A percentile compares a stretch with the other conserved stretches of the same genome.
Conservation (phyloP, 1,139 yeast species). For the Saccharomyces pastorianus region DNA sequence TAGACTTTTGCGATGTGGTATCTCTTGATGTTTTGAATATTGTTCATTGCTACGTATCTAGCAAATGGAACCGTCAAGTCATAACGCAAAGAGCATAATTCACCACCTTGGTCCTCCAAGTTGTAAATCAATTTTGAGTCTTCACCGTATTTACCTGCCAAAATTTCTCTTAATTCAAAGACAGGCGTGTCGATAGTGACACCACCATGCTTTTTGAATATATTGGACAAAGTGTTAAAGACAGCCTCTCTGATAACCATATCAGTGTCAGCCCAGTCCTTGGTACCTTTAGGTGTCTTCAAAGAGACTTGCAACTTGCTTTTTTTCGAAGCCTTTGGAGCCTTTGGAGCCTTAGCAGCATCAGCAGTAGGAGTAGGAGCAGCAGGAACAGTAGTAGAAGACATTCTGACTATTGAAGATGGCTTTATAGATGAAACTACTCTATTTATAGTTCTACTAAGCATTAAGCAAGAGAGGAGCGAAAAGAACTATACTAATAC, state of each 20-base stretch:
- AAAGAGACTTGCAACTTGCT: conserved; percentile 52
- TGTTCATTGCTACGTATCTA: conserved; percentile 90
- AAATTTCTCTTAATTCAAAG: conserved; percentile 86
- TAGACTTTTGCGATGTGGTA: conserved; percentile 96
- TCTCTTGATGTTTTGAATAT: conserved; percentile 79
- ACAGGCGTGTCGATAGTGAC: conserved; percentile 97
- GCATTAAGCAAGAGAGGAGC: neutral
- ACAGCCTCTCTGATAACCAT: conserved; percentile 90
- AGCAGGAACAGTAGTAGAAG: conserved; percentile 5
- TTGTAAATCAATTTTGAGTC: conserved; percentile 93
- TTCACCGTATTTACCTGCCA: conserved; percentile 96
- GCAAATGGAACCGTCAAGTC: conserved; percentile 98
- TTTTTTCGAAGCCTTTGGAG: conserved; percentile 21
- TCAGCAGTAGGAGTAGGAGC: conserved; percentile 9
- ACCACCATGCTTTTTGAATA: conserved; percentile 94
- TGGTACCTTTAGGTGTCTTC: conserved; percentile 95
- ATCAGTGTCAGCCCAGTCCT: conserved; percentile 97
- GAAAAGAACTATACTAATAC: neutral
- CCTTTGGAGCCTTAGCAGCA: conserved; percentile 7
- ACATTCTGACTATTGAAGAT: neutral
- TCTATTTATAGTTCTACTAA: neutral
- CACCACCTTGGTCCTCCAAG: conserved; percentile 97
- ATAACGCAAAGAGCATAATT: conserved; percentile 85
- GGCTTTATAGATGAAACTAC: neutral
- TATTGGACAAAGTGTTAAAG: conserved; percentile 57